Percentiles rank a stretch among this genome's conserved stretches.
Evolutionary conservation across 305 asterid species (phyloP).

Genomic region (Fraxinus sp.): DNA sequence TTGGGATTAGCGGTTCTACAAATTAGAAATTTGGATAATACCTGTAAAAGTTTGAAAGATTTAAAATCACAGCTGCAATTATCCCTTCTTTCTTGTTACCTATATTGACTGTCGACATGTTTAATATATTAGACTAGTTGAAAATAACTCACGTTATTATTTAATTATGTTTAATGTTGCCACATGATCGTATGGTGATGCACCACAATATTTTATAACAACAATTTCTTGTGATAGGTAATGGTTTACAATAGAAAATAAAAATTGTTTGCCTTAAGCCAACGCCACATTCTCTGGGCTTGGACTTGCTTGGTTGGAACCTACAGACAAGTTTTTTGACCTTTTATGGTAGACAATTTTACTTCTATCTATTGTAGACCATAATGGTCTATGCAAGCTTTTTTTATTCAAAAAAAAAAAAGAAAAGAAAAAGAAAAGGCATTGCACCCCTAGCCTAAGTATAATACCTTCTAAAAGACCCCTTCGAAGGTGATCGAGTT

Average conservation of each 20-base stretch:
- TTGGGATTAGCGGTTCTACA: background rate
- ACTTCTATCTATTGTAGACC: background rate
- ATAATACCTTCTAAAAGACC: background rate
- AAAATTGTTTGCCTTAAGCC: background rate
- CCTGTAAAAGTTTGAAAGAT: background rate
- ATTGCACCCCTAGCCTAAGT: background rate
- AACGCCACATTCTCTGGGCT: background rate
- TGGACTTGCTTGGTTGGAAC: background rate
- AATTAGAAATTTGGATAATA: background rate
- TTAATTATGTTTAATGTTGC: background rate
- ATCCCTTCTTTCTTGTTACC: background rate
- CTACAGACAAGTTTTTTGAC: background rate
- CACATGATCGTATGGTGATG: background rate
- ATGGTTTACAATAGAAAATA: background rate
- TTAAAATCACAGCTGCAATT: background rate
- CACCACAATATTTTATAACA: background rate
- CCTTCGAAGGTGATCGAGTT: too few species aligned
- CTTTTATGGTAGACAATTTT: background rate
- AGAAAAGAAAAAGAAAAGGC: background rate
- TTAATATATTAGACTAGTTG: background rate
- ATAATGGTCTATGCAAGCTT: background rate
- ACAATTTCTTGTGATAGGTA: background rate
- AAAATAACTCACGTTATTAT: background rate
- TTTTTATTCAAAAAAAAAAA: background rate
- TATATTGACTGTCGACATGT: background rate